Base-by-base conservation (phyloP, 2,329 filamentous ascomycete species). In the Hirsutella minnesotensis region DNA sequence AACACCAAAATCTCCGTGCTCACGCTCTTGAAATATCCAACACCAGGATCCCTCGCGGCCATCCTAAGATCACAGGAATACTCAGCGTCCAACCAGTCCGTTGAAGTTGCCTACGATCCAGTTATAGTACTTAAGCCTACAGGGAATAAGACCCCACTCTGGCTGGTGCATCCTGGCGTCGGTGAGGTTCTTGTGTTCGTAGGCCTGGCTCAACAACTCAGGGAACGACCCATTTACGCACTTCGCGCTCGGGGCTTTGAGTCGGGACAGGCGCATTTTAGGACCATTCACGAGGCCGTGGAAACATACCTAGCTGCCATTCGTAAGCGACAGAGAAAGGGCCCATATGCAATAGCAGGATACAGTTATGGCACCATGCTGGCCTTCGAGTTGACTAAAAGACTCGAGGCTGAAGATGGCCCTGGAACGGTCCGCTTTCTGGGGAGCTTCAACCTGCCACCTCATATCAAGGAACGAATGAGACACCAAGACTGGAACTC, bases 321-420 rank as follows among this genome's bases (percentile, higher is more conserved):
- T 31, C 59, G 60, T n/a, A 19, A 42, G 3, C 46, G 44, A 1
- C 72, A 77, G 45, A 69, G 70, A 0, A 12, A 53, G 0, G 38
- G 38, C 5, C 38, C 38, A 3, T 77, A 77, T 47, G 67, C 67
- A 0, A 51, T 77, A 1, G 66, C 67, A 0, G 72, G 73, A 1
- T 76, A 75, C 49, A 67, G 60, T 4, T 74, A 68, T 49, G 72
- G 73, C 2, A 49, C 59, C 0, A 71, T 71, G 51, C 44, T 75
- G 0, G 67, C 69, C 0, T 77, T 74, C 44, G 72, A 75, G 50
- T 52, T 70, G 0, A 57, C 62, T 12, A 75, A 75, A 52, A 27
- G 47, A 2, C 59, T 75, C 9, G 62, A 73, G 39, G 34, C 12
- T 7, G 24, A 54, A 3, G 61, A 60, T 0, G 58, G 64, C 24